These are phyloP conservation scores for Nigrospora oryzae DNA, from an alignment of 2,329 filamentous ascomycete species.

Conservation along the genomic window DNA sequence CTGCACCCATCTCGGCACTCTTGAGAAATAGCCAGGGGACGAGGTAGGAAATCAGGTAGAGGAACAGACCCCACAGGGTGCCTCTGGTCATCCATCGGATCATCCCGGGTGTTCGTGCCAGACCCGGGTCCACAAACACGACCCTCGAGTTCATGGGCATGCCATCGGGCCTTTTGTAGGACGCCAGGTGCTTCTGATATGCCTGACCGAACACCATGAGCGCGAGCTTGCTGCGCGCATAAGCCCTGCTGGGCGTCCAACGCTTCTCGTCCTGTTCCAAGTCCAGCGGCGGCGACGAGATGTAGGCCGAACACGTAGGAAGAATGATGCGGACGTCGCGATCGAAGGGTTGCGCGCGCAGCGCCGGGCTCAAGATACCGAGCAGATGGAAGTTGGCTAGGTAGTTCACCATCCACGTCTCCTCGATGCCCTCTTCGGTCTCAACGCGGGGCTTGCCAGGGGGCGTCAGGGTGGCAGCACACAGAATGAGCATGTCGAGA, in stretches of 20 bases:
- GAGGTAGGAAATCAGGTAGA: conserved; percentile 73
- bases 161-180: conserved; percentile 76
- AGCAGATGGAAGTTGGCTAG: conserved; percentile 92
- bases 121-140: conserved; percentile 79
- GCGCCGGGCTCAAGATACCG: conserved; percentile 80
- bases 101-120: conserved; percentile 77
- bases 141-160: conserved; percentile 76
- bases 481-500: conserved; percentile 85
- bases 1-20: conserved; percentile 72
- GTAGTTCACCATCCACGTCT: conserved; percentile 92
- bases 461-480: conserved; percentile 70
- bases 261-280: conserved; percentile 38
- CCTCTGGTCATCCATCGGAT: conserved; percentile 81
- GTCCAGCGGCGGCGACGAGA: conserved; percentile 61
- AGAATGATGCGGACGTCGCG: conserved; percentile 86
- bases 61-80: conserved; percentile 66
- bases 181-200: conserved; percentile 85
- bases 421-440: conserved; percentile 75
- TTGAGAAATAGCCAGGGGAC: conserved; percentile 86
- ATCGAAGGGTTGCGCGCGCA: conserved; percentile 86
- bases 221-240: conserved; percentile 64
- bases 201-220: conserved; percentile 83
- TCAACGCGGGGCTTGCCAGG: conserved; percentile 48
- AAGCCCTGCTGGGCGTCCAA: conserved; percentile 50
- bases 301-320: conserved; percentile 81